These are phyloP conservation scores for Didymella sp. DNA, from an alignment of 2,329 filamentous ascomycete genomes.

Conservation along the genomic window DNA sequence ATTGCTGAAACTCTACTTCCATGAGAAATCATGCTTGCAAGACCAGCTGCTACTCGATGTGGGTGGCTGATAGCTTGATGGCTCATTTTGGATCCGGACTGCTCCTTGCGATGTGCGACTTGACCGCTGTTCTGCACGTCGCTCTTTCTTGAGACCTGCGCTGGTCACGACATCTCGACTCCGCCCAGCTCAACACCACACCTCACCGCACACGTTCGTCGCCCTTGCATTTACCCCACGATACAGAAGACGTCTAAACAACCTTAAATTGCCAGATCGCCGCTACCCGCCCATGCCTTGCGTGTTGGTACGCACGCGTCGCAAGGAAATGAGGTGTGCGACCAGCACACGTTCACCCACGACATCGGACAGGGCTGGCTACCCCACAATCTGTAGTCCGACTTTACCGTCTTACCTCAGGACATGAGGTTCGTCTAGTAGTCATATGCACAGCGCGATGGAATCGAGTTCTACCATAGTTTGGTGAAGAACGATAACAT, in stretches of 20 bases:
- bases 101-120: neutral
- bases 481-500: neutral
- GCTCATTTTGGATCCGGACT: neutral
- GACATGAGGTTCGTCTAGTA: neutral
- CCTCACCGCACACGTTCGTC: neutral
- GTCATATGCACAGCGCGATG: neutral
- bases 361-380: neutral
- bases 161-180: neutral
- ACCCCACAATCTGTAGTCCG: slow-evolving; percentile 9
- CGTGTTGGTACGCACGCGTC: slow-evolving; percentile 9
- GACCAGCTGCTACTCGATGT: no score
- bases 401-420: neutral
- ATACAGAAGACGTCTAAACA: slow-evolving; percentile 12
- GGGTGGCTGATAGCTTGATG: neutral
- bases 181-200: neutral
- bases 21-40: no score
- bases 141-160: neutral
- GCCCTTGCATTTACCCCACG: slow-evolving; percentile 3
- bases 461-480: neutral
- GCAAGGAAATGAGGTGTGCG: slow-evolving; percentile 17
- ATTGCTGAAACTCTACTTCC: no score
- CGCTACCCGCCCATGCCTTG: slow-evolving; percentile 7
- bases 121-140: slow-evolving; percentile 9
- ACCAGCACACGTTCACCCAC: slow-evolving; percentile 13
- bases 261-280: slow-evolving; percentile 12